phyloP scores from a whole-genome alignment of 1,284 basidiomycete species.

The Cerioporus squamosus region DNA sequence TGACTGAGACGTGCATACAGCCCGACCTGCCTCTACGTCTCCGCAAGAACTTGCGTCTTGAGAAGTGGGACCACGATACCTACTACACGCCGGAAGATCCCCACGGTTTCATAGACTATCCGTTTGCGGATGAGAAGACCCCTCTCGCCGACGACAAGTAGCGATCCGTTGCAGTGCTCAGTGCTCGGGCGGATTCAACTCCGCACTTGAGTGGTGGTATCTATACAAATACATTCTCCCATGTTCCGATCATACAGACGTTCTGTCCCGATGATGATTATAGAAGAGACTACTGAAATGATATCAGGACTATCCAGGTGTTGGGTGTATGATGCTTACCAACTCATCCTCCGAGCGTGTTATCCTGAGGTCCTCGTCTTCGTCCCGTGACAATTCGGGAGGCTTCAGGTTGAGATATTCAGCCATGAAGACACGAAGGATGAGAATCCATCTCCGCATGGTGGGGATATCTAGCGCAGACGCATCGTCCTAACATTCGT shows the following conservation, averaged over 20 bases:
- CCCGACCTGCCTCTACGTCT: slow-evolving; percentile 53
- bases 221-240: slow-evolving; percentile 7
- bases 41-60: slow-evolving; percentile 32
- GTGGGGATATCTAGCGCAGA: slow-evolving; percentile 86
- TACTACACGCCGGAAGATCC: slow-evolving; percentile 32
- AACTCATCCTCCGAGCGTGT: slow-evolving; percentile 22
- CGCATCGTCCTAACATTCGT: slow-evolving; percentile 77
- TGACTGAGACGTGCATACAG: slow-evolving; percentile 28
- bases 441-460: slow-evolving; percentile 87
- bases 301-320: not conserved
- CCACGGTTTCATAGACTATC: slow-evolving; percentile 42
- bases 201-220: not conserved
- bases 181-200: too few relatives aligned
- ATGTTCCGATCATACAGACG: not conserved
- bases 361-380: slow-evolving; percentile 2
- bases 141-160: slow-evolving; percentile 16
- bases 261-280: not conserved
- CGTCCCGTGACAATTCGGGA: not conserved
- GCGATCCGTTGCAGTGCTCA: too few relatives aligned
- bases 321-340: slow-evolving; percentile 12
- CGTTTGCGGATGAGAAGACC: slow-evolving; percentile 23
- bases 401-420: slow-evolving; percentile 87
- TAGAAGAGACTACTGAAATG: slow-evolving; percentile 14
- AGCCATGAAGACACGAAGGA: slow-evolving; percentile 86
- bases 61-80: slow-evolving; percentile 22